Evolutionary conservation across 805 yeast genomes (phyloP), one percentile per base, ranked within the genome.

Genomic region (Yarrowia keelungensis): DNA sequence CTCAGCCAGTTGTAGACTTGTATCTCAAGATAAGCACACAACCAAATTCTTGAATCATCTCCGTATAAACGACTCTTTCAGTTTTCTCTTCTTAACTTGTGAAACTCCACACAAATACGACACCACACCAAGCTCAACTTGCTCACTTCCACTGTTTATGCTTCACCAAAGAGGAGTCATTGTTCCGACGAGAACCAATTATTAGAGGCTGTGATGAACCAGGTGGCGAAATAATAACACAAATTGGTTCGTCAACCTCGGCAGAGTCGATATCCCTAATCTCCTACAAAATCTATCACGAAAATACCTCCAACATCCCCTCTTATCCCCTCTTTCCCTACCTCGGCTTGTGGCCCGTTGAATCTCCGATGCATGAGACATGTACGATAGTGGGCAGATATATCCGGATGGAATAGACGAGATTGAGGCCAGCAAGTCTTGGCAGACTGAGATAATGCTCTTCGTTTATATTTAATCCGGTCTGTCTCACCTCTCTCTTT

Each of bases 401-500:
- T 12, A 53, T 53, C 32, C 43, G 43, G 43, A 36, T n/a, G 26
- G 43, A n/a, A 53, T 50, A 50, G 56, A 16, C 42, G 54, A 50
- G 56, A 50, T n/a, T 35, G 38, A n/a, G 56, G n/a, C 56, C 39
- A 50, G 56, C 22, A 53, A 36, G 58, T 53, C 58, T 53, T 53
- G 58, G 58, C 58, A 19, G 11, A 11, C 56, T 10, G 15, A 19
- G 56, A 50, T 16, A 50, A 50, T 10, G 41, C 41, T 9, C 10
- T 8, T n/a, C 3, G 2, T 9, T 8, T n/a, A 12, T 35, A 50
- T 35, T n/a, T 36, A 50, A n/a, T 35, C 56, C 42, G 41, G 22
- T 9, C 12, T 9, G 12, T 5, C 36, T 35, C 42, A 16, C 26
- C n/a, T 35, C 41, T 51, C 12, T 22, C 5, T n/a, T 10, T 8